These are phyloP conservation scores for Cryptosporidium sp. DNA, from an alignment of 169 alveolate genomes.

Conservation along the genomic window DNA sequence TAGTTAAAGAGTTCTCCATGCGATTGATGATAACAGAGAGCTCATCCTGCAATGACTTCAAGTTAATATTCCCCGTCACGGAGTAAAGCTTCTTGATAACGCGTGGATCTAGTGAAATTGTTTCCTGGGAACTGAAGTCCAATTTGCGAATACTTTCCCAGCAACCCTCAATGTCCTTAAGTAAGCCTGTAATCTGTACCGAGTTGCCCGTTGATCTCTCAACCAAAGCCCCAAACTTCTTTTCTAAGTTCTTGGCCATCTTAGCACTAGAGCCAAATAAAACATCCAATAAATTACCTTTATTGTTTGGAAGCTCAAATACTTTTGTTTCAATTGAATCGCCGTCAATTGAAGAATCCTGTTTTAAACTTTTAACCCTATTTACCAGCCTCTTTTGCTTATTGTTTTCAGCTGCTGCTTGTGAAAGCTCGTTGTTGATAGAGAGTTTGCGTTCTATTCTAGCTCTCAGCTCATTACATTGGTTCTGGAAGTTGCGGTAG, in stretches of 20 bases:
- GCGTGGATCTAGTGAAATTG: conserved; percentile 25
- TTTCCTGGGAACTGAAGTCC: conserved; percentile 58
- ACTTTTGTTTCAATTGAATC: conserved; percentile 15
- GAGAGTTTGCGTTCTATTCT: conserved; percentile 26
- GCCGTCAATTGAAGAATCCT: conserved; percentile 19
- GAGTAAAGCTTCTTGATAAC: conserved; percentile 60
- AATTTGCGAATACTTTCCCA: conserved; percentile 40
- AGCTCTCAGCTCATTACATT: conserved; percentile 44
- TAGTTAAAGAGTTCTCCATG: conserved; percentile 12
- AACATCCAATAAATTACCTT: conserved; percentile 59
- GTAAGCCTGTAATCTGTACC: conserved; percentile 48
- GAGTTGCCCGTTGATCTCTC: conserved; percentile 58
- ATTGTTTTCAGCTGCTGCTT: conserved; percentile 31
- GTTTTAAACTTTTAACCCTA: conserved; percentile 52
- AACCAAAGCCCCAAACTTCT: conserved; percentile 54
- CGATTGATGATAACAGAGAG: conserved; percentile 54
- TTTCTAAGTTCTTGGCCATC: conserved; percentile 58
- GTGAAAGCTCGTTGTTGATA: conserved; percentile 14
- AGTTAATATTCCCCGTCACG: conserved; percentile 14
- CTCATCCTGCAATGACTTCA: conserved; percentile 60
- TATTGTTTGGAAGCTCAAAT: conserved; percentile 71
- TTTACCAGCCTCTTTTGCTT: conserved; percentile 51
- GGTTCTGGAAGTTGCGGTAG: conserved; percentile 44
- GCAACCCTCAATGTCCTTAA: conserved; percentile 29
- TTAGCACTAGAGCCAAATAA: conserved; percentile 45